Base-by-base conservation (phyloP, 1,284 basidiomycete species). In the Malassezia japonica region DNA sequence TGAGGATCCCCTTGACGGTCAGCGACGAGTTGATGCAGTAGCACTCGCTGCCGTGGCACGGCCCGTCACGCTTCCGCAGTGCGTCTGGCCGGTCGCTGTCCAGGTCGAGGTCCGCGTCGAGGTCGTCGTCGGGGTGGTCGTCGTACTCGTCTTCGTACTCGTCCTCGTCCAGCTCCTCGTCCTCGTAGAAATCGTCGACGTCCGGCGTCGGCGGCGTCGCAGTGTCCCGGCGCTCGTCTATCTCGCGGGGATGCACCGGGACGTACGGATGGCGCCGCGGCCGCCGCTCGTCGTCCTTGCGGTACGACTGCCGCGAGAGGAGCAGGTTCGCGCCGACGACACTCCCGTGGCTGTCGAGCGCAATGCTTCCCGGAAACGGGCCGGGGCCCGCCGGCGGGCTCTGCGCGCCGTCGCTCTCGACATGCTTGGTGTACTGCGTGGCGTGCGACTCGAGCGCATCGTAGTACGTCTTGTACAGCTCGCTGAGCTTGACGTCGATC, bases 381-480 rank as follows among this genome's bases (percentile, higher is more conserved):
- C 92, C 92, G 6, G 92, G 92, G 18, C 92, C 92, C 42, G 44
- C 83, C 84, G 58, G 86, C 85, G 70, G 84, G 85, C 65, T 84
- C 85, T 63, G 82, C 83, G 66, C 85, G 84, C 76, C 88, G 89
- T 75, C 84, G 86, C 80, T 89, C 34, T 25, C 29, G 33, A 15
- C 23, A 6, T 27, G 33, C 40, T 18, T 25, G 8, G 33, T 85
- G 80, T 95, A 88, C 77, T 91, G 87, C 76, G 87, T 85, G 75
- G 90, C 91, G 80, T 96, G 96, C 78, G 86, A 84, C 80, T 95
- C 87, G 77, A 98, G 84, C 80, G 96, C 91, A 75, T 94, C 87
- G 81, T 96, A 96, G 81, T 98, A 98, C 78, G 89, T 87, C 80
- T 94, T 89, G 80, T 98, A 96, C 76, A 96, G 83, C 78, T 90